Base-by-base conservation (phyloP, 1,284 basidiomycete genomes). In the Fereydounia khargensis region DNA sequence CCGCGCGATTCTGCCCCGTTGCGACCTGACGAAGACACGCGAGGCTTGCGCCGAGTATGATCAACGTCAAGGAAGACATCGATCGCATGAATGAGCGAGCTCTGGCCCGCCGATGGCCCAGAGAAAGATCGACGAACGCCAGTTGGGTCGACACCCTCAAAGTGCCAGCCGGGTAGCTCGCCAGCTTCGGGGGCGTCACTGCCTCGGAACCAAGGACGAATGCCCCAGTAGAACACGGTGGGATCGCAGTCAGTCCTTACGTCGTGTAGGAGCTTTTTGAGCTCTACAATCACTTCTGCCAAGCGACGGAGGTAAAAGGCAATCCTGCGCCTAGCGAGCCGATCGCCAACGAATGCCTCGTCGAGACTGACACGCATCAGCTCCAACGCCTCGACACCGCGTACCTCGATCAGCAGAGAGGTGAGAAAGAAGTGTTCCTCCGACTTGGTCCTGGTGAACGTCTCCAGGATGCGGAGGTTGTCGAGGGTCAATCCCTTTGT, bases 201-300 rank as follows among this genome's bases (percentile, higher is more conserved):
- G 4, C 91, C 92, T 19, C 84, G 82, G 79, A 97, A 90, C 91
- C 92, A 97, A 0, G 91, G 92, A 11, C 92, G 81, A 52, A 97
- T 85, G 27, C 83, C 79, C 75, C 86, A 82, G 76, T 91, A 96
- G 68, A 95, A 97, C 25, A 84, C 79, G 7, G 82, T 80, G 0
- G 91, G 89, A 54, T 86, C 83, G 73, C 89, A 89, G 6, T 83
- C 85, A 6, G 84, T 80, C 47, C 84, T 82, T 27, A 95, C 83
- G 22, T 61, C 51, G 25, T 48, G 45, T 0, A 68, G 46, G 0
- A 70, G 25, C 34, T 49, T 37, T 20, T 57, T 47, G 11, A 69
- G 37, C 13, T 65, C 63, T 39, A 83, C 81, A 51, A 95, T 85
- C 55, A 88, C 83, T 5, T 59, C 71, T 0, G 85, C 82, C 20